These are phyloP conservation scores for Zygotorulaspora florentina DNA, from an alignment of 805 yeast genomes.

Conservation along the genomic window DNA sequence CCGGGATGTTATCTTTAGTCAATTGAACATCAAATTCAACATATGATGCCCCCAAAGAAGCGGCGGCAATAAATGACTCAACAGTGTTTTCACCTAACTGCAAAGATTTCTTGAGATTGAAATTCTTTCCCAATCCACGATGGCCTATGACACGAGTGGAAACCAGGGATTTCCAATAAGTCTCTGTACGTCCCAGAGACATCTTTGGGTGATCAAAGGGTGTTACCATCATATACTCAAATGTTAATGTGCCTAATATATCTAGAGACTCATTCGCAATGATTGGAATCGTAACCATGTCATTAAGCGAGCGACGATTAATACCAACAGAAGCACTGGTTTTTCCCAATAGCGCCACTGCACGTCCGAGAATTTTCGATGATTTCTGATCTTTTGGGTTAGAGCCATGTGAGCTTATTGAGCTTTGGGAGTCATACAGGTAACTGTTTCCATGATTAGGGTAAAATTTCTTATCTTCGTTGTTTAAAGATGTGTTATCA, in stretches of 20 bases:
- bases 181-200: slow-evolving; percentile 39
- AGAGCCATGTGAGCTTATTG: slow-evolving; percentile 4
- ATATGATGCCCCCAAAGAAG: slow-evolving; percentile 91
- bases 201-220: slow-evolving; percentile 49
- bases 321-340: slow-evolving; percentile 65
- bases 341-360: slow-evolving; percentile 64
- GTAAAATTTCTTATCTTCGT: background rate
- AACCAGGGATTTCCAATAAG: slow-evolving; percentile 88
- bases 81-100: slow-evolving; percentile 95
- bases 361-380: slow-evolving; percentile 66
- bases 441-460: slow-evolving; percentile 1
- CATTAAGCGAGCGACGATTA: slow-evolving; percentile 61
- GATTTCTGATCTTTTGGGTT: slow-evolving; percentile 14
- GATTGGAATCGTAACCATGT: slow-evolving; percentile 66
- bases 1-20: slow-evolving; percentile 88
- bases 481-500: background rate
- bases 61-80: slow-evolving; percentile 93
- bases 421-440: slow-evolving; percentile 5
- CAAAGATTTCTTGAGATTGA: slow-evolving; percentile 62
- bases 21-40: slow-evolving; percentile 96
- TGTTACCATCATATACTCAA: slow-evolving; percentile 66
- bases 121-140: slow-evolving; percentile 90
- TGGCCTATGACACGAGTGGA: slow-evolving; percentile 93
- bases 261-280: slow-evolving; percentile 68
- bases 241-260: slow-evolving; percentile 69